These are phyloP conservation scores for Trypanosoma boissoni DNA, from an alignment of 208 protist species.

Conservation along the genomic window DNA sequence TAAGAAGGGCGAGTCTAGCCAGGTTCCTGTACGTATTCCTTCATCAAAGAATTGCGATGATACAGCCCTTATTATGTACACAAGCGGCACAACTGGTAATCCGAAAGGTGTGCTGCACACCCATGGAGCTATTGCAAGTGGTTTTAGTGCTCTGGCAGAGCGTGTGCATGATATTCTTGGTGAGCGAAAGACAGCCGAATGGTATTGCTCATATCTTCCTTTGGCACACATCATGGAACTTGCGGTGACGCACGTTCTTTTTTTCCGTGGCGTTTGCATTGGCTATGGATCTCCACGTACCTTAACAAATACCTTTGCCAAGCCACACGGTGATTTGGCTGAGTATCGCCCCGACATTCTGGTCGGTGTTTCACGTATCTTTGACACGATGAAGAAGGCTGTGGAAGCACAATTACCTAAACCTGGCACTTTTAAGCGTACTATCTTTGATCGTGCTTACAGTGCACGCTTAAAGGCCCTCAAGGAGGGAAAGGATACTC, in stretches of 20 bases:
- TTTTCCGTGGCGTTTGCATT: conserved; percentile 60
- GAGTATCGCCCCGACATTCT: conserved; percentile 74
- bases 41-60: conserved; percentile 39
- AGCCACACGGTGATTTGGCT: conserved; percentile 71
- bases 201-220: conserved; percentile 89
- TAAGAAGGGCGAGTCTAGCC: conserved; percentile 38
- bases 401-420: conserved; percentile 67
- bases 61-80: conserved; percentile 87
- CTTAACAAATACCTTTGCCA: conserved; percentile 61
- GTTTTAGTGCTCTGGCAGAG: conserved; percentile 42
- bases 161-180: conserved; percentile 52
- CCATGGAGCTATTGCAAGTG: conserved; percentile 66
- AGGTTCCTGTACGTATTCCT: conserved; percentile 27
- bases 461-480: conserved; percentile 54
- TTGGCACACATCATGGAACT: conserved; percentile 93
- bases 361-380: conserved; percentile 83
- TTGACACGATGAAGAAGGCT: conserved; percentile 79
- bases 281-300: conserved; percentile 83
- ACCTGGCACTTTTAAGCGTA: conserved; percentile 48
- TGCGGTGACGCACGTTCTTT: conserved; percentile 50
- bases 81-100: conserved; percentile 86
- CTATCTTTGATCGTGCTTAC: conserved; percentile 76
- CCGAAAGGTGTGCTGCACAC: conserved; percentile 88
- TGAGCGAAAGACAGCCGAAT: conserved; percentile 36
- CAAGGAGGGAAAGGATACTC: conserved; percentile 65